Conservation (phyloP, 1,139 yeast species). For the Lodderomyces parapsilosis region DNA sequence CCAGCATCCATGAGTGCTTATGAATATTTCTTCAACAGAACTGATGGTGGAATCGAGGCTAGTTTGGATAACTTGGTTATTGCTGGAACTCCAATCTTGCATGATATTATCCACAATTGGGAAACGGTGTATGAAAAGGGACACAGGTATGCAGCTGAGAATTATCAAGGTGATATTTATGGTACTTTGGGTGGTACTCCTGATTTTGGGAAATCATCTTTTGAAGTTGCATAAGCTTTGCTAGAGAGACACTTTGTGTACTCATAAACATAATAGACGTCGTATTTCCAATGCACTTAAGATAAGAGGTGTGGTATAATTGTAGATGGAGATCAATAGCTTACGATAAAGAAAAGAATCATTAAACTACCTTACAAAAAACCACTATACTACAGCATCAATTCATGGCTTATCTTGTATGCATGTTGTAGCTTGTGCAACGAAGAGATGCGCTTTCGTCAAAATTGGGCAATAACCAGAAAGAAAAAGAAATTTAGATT, state of each 20-base stretch:
- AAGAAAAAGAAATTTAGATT: too few relatives aligned
- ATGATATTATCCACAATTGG: constrained; percentile 56
- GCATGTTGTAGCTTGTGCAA: too few relatives aligned
- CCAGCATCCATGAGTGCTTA: constrained; percentile 49
- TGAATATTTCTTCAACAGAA: constrained; percentile 48
- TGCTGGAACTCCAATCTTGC: constrained; percentile 57
- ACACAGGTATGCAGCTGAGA: constrained; percentile 39
- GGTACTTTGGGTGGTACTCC: constrained; percentile 48
- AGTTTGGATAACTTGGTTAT: constrained; percentile 51
- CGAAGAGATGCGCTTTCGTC: too few relatives aligned
- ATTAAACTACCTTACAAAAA: too few relatives aligned
- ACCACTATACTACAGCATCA: too few relatives aligned
- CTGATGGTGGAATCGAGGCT: constrained; percentile 53
- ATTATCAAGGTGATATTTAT: constrained; percentile 61
- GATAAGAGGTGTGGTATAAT: too few relatives aligned
- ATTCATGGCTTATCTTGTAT: too few relatives aligned
- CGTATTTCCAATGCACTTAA: too few relatives aligned
- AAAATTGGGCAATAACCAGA: too few relatives aligned
- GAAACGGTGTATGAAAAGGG: constrained; percentile 40
- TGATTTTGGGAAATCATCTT: constrained; percentile 25
- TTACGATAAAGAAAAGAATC: too few relatives aligned
- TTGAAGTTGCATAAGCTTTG: constrained; percentile 19
- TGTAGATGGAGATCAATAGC: too few relatives aligned
- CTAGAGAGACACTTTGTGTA: not conserved
- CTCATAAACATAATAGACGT: not conserved